Evolutionary conservation across 2,329 filamentous ascomycete genomes (phyloP), one percentile per base, ranked within the genome.

Genomic region (Daldinia eschscholtzii): DNA sequence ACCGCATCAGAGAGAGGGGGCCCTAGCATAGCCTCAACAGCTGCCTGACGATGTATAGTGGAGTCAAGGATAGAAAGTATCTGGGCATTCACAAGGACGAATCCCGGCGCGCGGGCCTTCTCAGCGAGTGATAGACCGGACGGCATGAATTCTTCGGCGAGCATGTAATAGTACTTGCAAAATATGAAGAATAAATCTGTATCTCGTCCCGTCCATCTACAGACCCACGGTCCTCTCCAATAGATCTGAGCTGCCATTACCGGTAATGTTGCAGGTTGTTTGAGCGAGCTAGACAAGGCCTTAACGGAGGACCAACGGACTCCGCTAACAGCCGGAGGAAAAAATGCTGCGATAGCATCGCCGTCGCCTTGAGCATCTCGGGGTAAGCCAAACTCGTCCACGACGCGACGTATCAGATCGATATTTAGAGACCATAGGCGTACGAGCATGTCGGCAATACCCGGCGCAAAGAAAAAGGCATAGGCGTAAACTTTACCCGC

Each of bases 171-270:
- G 77, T 96, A 91, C 80, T 97, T 97, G 81, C 90, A 89, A 76
- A 98, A 98, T 50, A 97, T 91, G 81, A 95, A 97, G 77, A 97
- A 93, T 37, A 98, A 83, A 76, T 97, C 94, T 3, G 92, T 97
- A 74, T 97, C 94, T 1, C 90, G 89, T 13, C 94, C 94, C 68
- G 89, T 91, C 94, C 94, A 98, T 68, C 93, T 89, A 42, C 91
- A 88, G 6, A 93, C 84, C 94, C 94, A 98, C 0, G 90, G 89
- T 0, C 93, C 93, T 74, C 92, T 89, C 94, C 94, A 98, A 48
- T 90, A 84, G n/a, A 97, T 90, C 71, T 91, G 89, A 33, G 89
- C 86, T 4, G 92, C 88, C 33, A 90, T 87, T 42, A 94, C 78
- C 0, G 93, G 91, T 60, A 91, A 83, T 68, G 84, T 85, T 7